Evolutionary conservation across 2,329 filamentous ascomycete species (phyloP).

Genomic region (Colletotrichum echinochloae): DNA sequence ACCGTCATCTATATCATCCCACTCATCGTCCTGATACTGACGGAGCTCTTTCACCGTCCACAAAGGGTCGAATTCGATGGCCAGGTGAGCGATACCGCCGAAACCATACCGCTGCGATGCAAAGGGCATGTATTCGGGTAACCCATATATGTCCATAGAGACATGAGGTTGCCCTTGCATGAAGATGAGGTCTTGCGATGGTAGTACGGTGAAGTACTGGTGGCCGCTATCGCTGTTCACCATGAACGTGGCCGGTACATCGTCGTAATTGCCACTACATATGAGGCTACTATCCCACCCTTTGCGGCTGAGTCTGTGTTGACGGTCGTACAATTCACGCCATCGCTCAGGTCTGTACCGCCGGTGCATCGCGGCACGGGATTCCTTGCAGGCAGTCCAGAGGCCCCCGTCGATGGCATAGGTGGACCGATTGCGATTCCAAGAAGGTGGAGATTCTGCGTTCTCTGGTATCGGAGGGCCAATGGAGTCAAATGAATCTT

Average conservation of each 20-base stretch:
- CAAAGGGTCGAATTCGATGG: background rate
- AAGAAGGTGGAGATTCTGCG: background rate
- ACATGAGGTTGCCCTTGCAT: rapidly evolving
- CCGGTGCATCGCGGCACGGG: slow-evolving; percentile 5
- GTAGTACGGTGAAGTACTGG: background rate
- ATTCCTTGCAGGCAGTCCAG: slow-evolving; percentile 21
- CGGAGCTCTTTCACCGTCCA: background rate
- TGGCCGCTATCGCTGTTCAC: background rate
- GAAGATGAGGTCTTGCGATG: background rate
- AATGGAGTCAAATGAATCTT: background rate
- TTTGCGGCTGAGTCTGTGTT: too few relatives aligned
- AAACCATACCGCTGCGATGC: background rate
- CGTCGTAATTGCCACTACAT: too few relatives aligned
- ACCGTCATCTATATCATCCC: too few relatives aligned
- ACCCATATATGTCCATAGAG: rapidly evolving
- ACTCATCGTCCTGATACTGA: background rate
- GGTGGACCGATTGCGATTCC: background rate
- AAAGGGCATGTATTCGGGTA: background rate
- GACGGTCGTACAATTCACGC: background rate
- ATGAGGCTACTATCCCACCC: too few relatives aligned
- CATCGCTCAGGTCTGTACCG: background rate
- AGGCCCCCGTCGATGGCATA: slow-evolving; percentile 1
- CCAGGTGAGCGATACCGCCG: background rate
- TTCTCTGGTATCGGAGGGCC: background rate
- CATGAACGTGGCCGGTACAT: background rate